These are phyloP conservation scores for Aspergillus baeticus DNA, from an alignment of 495 filamentous ascomycete species.

Conservation along the genomic window DNA sequence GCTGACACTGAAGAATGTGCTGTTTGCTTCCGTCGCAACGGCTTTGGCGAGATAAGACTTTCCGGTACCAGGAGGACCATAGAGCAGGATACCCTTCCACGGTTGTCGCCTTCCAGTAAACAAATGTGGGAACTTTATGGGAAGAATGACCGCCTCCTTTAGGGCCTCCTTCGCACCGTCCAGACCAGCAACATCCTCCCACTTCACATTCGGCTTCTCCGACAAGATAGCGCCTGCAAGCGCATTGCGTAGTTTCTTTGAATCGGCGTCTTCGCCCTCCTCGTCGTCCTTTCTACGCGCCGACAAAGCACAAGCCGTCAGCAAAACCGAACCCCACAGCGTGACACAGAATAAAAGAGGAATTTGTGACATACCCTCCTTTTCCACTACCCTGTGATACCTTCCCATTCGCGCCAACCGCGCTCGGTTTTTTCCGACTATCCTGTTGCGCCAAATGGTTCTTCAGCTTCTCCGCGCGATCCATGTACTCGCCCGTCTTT, in stretches of 20 bases:
- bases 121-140: conserved; percentile 96
- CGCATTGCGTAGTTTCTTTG: conserved; percentile 89
- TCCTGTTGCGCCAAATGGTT: conserved; percentile 77
- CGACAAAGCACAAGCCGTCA: not conserved
- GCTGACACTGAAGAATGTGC: conserved; percentile 99
- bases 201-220: conserved; percentile 91
- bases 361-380: conserved; percentile 55
- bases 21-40: conserved; percentile 96
- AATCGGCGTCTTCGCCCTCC: conserved; percentile 74
- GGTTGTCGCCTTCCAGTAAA: conserved; percentile 97
- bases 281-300: conserved; percentile 53
- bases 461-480: conserved; percentile 96
- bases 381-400: conserved; percentile 68
- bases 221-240: conserved; percentile 89
- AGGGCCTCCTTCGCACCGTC: conserved; percentile 94
- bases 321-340: not conserved
- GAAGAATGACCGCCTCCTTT: conserved; percentile 95
- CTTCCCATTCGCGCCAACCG: conserved; percentile 78
- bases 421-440: conserved; percentile 71
- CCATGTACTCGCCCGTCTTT: conserved; percentile 96
- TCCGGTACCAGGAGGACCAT: conserved; percentile 94
- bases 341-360: not conserved
- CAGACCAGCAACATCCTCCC: conserved; percentile 98
- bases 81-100: conserved; percentile 97
- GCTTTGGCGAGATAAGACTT: conserved; percentile 97